Conservation (phyloP, 2,329 filamentous ascomycete species). For the Ilyonectria mors-panacis region DNA sequence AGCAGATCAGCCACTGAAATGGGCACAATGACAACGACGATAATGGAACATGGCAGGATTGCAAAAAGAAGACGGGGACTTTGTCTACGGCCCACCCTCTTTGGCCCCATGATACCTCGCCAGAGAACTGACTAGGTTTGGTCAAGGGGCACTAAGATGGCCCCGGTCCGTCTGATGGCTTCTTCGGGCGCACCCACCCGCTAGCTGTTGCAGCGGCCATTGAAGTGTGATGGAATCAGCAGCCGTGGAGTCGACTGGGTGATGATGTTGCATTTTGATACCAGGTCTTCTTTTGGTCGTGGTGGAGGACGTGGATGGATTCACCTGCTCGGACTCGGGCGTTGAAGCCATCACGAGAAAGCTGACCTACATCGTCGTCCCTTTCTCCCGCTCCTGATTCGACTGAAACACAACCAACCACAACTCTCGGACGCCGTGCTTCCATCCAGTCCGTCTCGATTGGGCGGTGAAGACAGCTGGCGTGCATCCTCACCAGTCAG, state of each 20-base stretch:
- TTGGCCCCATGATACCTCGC: neutral
- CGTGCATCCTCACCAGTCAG: neutral
- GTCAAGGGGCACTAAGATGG: neutral
- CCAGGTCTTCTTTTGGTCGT: neutral
- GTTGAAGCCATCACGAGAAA: neutral
- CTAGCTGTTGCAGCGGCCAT: neutral
- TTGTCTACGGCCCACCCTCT: neutral
- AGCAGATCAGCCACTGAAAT: neutral
- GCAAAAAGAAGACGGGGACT: too few relatives aligned
- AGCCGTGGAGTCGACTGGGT: neutral
- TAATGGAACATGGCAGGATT: neutral
- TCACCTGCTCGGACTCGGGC: neutral
- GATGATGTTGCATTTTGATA: neutral
- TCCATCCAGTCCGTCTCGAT: neutral
- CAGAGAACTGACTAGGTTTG: neutral
- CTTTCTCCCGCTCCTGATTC: neutral
- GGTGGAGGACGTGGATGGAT: neutral
- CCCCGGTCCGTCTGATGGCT: neutral
- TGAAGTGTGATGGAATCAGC: neutral
- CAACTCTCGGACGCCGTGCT: neutral
- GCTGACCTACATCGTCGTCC: too few relatives aligned
- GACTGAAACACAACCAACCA: neutral
- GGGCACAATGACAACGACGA: neutral
- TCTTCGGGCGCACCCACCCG: neutral
- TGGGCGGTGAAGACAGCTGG: constrained; percentile 23